Evolutionary conservation across 768 basidiomycete species (phyloP).

Genomic region (Clitopilus hobsonii): DNA sequence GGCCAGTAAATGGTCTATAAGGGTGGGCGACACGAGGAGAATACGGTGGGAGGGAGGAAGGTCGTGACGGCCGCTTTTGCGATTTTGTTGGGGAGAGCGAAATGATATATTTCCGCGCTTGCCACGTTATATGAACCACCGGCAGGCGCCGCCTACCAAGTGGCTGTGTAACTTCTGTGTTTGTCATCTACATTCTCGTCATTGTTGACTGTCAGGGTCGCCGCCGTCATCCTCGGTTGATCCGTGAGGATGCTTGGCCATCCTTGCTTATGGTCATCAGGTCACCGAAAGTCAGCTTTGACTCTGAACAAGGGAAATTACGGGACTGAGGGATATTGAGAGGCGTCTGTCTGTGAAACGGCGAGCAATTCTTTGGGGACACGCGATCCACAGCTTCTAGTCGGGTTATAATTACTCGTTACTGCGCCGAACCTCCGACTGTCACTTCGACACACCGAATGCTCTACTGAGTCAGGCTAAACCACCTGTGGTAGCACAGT

Average conservation of each 20-base stretch:
- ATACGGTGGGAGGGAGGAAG: background rate
- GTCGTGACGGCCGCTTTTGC: background rate
- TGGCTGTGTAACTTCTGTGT: background rate
- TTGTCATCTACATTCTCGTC: background rate
- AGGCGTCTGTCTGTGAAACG: background rate
- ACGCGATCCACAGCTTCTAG: background rate
- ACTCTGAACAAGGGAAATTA: background rate
- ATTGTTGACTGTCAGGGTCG: background rate
- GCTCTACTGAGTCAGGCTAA: too few species aligned
- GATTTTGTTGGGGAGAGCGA: background rate
- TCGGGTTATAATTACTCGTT: background rate
- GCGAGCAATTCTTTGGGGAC: background rate
- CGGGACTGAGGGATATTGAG: background rate
- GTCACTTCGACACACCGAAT: background rate
- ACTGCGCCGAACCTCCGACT: background rate
- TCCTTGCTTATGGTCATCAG: too few species aligned
- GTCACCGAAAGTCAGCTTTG: background rate
- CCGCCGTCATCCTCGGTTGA: background rate
- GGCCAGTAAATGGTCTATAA: background rate
- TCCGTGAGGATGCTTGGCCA: background rate
- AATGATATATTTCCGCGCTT: background rate
- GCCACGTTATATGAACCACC: background rate
- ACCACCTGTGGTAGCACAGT: too few species aligned
- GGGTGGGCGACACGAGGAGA: background rate
- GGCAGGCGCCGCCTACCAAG: background rate